phyloP scores from a whole-genome alignment of 139 green algal species.

The Chlamydomonas sphaeroides region DNA sequence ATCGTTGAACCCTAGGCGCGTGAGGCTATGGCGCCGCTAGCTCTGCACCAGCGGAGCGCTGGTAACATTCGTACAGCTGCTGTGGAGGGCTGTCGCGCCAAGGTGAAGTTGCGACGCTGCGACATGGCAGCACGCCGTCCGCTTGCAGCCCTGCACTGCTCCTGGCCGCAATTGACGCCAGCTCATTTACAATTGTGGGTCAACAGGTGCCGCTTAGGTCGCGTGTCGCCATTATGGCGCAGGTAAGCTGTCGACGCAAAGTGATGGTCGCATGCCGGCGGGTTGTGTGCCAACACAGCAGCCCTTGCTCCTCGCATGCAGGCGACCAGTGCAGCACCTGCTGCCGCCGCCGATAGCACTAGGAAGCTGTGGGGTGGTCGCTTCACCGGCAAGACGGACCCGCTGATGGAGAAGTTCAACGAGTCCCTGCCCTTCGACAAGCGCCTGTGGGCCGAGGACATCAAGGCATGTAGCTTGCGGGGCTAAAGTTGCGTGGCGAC shows the following conservation, averaged over 20 bases:
- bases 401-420: conserved; percentile 98
- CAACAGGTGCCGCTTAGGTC: not conserved
- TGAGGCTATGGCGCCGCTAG: conserved; percentile 12
- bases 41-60: not conserved
- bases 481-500: too few relatives aligned
- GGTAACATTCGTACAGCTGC: not conserved
- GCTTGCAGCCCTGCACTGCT: not conserved
- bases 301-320: not conserved
- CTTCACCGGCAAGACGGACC: conserved; percentile 93
- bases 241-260: not conserved
- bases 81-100: not conserved
- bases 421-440: conserved; percentile 93
- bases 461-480: conserved; percentile 62
- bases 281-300: not conserved
- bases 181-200: not conserved
- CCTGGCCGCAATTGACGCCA: not conserved
- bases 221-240: conserved; percentile 18
- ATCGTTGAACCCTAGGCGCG: conserved; percentile 5
- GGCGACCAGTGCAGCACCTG: conserved; percentile 10
- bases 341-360: conserved; percentile 33
- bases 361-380: conserved; percentile 96
- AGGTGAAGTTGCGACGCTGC: not conserved
- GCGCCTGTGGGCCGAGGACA: conserved; percentile 94
- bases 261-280: not conserved
- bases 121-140: not conserved